Conservation (phyloP, 257 asterid genomes). For the Galeopsis tetrahit region DNA sequence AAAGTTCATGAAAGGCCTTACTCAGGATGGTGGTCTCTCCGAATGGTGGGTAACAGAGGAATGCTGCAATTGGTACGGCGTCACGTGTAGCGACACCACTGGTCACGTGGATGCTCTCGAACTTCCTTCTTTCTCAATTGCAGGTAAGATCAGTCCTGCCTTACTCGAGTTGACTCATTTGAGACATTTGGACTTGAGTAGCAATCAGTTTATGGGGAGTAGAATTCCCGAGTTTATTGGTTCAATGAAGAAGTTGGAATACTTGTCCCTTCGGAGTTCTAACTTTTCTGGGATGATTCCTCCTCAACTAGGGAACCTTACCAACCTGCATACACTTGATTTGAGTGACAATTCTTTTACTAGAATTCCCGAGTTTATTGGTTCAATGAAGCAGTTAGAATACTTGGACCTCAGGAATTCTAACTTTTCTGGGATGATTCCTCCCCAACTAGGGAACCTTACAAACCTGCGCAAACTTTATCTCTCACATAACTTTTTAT, state of each 20-base stretch:
- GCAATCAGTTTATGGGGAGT: constrained; percentile 20
- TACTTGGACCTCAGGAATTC: not conserved
- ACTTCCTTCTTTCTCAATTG: not conserved
- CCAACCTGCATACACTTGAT: constrained; percentile 25
- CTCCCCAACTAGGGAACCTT: constrained; percentile 27
- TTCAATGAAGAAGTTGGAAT: too few species aligned
- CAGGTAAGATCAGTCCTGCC: constrained; percentile 37
- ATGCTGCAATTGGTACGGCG: constrained; percentile 51
- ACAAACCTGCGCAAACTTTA: constrained; percentile 24
- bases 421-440: not conserved
- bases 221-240: constrained; percentile 23
- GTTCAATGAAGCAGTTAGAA: too few species aligned
- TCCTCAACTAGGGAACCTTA: constrained; percentile 26
- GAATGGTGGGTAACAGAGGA: constrained; percentile 42
- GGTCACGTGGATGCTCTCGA: constrained; percentile 35
- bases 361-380: too few species aligned
- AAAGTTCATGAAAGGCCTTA: constrained; percentile 36
- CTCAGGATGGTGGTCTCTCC: not conserved
- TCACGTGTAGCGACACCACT: constrained; percentile 40
- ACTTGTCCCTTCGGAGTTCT: not conserved
- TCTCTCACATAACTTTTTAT: not conserved
- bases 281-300: not conserved
- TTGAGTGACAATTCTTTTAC: too few species aligned
- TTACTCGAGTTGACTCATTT: constrained; percentile 36
- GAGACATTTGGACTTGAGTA: constrained; percentile 39